Evolutionary conservation across 2,329 filamentous ascomycete species (phyloP).

Genomic region (Leptographium radiaticola): DNA sequence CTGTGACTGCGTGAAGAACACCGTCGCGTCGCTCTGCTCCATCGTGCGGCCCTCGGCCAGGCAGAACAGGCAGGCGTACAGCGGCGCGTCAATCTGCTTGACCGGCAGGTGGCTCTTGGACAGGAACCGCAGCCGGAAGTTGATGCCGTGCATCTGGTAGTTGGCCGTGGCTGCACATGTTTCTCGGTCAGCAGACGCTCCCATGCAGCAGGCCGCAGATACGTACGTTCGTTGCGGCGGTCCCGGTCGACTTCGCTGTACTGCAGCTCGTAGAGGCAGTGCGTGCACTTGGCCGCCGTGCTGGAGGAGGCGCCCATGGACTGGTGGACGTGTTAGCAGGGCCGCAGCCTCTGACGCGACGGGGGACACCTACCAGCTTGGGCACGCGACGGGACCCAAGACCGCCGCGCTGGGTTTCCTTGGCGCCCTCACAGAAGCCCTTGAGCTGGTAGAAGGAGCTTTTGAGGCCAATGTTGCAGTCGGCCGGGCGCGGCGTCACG

Average conservation of each 20-base stretch:
- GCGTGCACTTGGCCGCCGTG: slow-evolving; percentile 36
- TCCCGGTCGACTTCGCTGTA: slow-evolving; percentile 39
- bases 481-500: not conserved
- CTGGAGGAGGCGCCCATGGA: slow-evolving; percentile 20
- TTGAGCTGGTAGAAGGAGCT: slow-evolving; percentile 41
- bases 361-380: slow-evolving; percentile 26
- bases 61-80: slow-evolving; percentile 44
- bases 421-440: slow-evolving; percentile 42
- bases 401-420: slow-evolving; percentile 33
- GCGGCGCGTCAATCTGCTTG: slow-evolving; percentile 34
- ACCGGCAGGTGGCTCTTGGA: slow-evolving; percentile 41
- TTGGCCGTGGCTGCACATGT: slow-evolving; percentile 28
- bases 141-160: slow-evolving; percentile 30
- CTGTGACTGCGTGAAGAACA: slow-evolving; percentile 40
- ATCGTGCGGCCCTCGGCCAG: slow-evolving; percentile 33
- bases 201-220: not conserved
- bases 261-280: slow-evolving; percentile 41
- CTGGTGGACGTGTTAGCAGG: slow-evolving; percentile 9
- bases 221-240: slow-evolving; percentile 32
- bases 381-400: slow-evolving; percentile 37
- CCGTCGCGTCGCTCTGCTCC: slow-evolving; percentile 41
- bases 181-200: not conserved
- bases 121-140: slow-evolving; percentile 40
- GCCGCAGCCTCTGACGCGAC: not conserved
- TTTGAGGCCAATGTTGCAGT: slow-evolving; percentile 26